Evolutionary conservation across 2,329 filamentous ascomycete species (phyloP).

Genomic region (Beauveria scarabaeidicola): DNA sequence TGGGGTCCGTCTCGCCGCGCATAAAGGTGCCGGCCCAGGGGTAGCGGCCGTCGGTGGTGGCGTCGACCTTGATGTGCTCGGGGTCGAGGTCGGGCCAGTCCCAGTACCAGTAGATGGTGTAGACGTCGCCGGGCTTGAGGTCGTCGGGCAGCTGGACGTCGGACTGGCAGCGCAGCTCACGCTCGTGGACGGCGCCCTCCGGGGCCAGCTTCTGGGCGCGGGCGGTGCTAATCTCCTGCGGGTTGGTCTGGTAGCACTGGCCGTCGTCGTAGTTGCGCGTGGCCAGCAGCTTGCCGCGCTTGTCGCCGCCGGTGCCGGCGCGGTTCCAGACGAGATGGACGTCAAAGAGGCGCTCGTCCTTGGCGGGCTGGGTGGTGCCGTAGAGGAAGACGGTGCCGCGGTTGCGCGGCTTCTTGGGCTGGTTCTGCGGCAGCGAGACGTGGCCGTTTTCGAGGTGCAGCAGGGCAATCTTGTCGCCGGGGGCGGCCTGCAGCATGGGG

Average conservation of each 20-base stretch:
- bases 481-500: conserved; percentile 51
- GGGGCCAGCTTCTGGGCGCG: conserved; percentile 51
- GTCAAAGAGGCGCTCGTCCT: conserved; percentile 42
- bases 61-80: conserved; percentile 30
- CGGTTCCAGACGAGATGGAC: conserved; percentile 72
- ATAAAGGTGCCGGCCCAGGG: conserved; percentile 34
- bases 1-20: conserved; percentile 28
- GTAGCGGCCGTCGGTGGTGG: conserved; percentile 32
- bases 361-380: conserved; percentile 52
- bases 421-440: conserved; percentile 51
- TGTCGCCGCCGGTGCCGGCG: conserved; percentile 73
- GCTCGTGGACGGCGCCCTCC: conserved; percentile 43
- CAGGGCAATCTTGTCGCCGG: conserved; percentile 58
- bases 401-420: conserved; percentile 52
- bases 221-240: conserved; percentile 43
- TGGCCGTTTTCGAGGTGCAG: conserved; percentile 70
- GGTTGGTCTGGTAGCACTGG: conserved; percentile 76
- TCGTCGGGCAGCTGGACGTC: conserved; percentile 67
- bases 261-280: conserved; percentile 82
- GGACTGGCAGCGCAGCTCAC: conserved; percentile 69
- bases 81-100: conserved; percentile 65
- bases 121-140: conserved; percentile 51
- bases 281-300: conserved; percentile 65
- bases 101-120: conserved; percentile 95
- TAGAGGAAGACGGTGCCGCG: conserved; percentile 69